Percentiles rank a stretch among this genome's conserved stretches.
phyloP scores from a whole-genome alignment of 2,329 filamentous ascomycete species.

The Aspergillus novofumigatus region DNA sequence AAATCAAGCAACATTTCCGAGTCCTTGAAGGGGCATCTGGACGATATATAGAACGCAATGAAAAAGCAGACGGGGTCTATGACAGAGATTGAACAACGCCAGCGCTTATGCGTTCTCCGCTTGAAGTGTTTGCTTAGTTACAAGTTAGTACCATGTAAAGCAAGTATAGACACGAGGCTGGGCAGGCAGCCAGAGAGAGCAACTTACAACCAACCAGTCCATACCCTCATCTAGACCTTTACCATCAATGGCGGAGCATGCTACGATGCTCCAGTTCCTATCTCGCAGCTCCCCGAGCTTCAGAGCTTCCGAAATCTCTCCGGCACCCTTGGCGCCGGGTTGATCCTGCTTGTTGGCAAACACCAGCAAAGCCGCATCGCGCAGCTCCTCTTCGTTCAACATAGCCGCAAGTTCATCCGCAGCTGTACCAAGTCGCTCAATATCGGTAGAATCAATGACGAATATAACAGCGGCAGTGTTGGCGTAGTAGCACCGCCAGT shows the following conservation, averaged over 20 bases:
- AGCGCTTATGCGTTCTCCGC: conserved; percentile 39
- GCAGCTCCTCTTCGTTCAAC: conserved; percentile 94
- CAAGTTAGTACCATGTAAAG: conserved; percentile 10
- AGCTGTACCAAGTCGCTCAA: conserved; percentile 87
- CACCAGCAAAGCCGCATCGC: conserved; percentile 85
- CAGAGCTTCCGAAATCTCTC: conserved; percentile 92
- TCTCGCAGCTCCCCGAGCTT: conserved; percentile 87
- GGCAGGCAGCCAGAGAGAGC: neutral
- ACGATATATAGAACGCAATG: conserved; percentile 21
- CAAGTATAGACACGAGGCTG: neutral
- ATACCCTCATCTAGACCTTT: conserved; percentile 94
- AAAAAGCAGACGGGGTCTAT: conserved; percentile 26
- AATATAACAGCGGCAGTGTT: conserved; percentile 98
- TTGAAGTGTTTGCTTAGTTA: conserved; percentile 40
- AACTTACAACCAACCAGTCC: conserved; percentile 91
- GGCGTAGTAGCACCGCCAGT: conserved; percentile 99
- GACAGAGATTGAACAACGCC: conserved; percentile 24
- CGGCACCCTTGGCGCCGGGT: conserved; percentile 91
- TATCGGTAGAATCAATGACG: conserved; percentile 96
- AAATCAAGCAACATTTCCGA: conserved; percentile 6
- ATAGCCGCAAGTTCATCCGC: conserved; percentile 90
- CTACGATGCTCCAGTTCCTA: conserved; percentile 98
- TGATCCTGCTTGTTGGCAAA: conserved; percentile 99
- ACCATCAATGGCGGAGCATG: conserved; percentile 92
- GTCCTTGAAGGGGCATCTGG: conserved; percentile 10